Evolutionary conservation across 106 monocot genomes (phyloP).

Genomic region (Ottelia alismoides): DNA sequence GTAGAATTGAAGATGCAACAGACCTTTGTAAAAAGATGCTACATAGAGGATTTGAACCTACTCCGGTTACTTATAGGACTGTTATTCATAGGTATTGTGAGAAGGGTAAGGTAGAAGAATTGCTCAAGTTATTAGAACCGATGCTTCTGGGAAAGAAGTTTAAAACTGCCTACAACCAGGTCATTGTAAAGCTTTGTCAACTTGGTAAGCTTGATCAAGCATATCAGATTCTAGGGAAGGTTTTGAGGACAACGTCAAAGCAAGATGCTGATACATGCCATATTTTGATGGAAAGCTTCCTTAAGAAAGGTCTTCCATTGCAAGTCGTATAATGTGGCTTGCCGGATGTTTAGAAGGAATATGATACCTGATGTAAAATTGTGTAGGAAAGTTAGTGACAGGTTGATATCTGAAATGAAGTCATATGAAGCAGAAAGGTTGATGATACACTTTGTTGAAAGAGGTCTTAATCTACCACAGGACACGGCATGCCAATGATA

Average conservation of each 20-base stretch:
- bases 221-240: constrained; percentile 51
- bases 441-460: constrained; percentile 61
- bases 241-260: constrained; percentile 72
- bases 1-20: constrained; percentile 52
- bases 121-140: constrained; percentile 57
- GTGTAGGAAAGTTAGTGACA: constrained; percentile 50
- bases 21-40: constrained; percentile 70
- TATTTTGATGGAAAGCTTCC: constrained; percentile 53
- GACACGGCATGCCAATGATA: no score
- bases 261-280: constrained; percentile 58
- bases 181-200: constrained; percentile 74
- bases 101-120: constrained; percentile 58
- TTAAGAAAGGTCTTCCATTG: constrained; percentile 34
- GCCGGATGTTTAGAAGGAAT: constrained; percentile 84
- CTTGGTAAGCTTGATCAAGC: constrained; percentile 78
- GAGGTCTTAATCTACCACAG: constrained; percentile 30
- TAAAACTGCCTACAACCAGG: constrained; percentile 66
- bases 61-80: constrained; percentile 74
- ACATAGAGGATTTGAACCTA: constrained; percentile 59
- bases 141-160: constrained; percentile 50
- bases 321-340: constrained; percentile 73
- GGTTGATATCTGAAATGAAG: constrained; percentile 29
- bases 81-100: constrained; percentile 84
- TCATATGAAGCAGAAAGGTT: constrained; percentile 39
- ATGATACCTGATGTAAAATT: constrained; percentile 61